phyloP scores from a whole-genome alignment of 176 grass and related monocot species.

The Avena insularis region DNA sequence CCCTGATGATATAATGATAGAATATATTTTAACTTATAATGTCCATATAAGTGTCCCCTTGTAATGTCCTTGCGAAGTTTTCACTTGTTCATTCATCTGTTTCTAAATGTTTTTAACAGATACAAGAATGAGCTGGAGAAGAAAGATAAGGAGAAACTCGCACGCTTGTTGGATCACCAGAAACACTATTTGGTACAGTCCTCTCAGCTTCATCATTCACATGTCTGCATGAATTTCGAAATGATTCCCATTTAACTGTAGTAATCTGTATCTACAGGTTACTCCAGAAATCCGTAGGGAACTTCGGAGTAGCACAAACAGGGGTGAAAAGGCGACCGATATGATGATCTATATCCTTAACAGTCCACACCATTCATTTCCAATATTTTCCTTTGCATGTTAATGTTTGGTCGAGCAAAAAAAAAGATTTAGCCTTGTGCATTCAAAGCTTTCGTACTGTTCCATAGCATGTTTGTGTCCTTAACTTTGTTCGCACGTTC shows the following conservation, averaged over 20 bases:
- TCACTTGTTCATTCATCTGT: neutral
- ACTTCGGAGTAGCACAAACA: slow-evolving; percentile 64
- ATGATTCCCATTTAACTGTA: neutral
- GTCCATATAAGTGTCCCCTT: neutral
- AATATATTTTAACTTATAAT: too few species aligned
- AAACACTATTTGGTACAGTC: slow-evolving; percentile 85
- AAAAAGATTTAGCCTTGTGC: neutral
- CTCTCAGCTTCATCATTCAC: neutral
- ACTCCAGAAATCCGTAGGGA: slow-evolving; percentile 93
- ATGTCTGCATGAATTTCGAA: neutral
- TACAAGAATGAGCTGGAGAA: slow-evolving; percentile 88
- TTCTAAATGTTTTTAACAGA: slow-evolving; percentile 40
- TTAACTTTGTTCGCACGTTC: slow-evolving; percentile 69
- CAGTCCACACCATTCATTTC: neutral
- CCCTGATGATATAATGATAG: neutral
- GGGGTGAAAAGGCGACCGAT: slow-evolving; percentile 61
- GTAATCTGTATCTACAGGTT: slow-evolving; percentile 55
- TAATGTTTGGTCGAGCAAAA: neutral
- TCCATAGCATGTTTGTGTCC: slow-evolving; percentile 34
- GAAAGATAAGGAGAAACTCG: slow-evolving; percentile 77
- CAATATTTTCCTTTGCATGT: neutral
- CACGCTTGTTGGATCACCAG: slow-evolving; percentile 71
- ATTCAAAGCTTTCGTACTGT: neutral
- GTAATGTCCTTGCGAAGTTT: slow-evolving; percentile 7
- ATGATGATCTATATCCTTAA: slow-evolving; percentile 81